Percentiles rank a stretch among this genome's conserved stretches.
Conservation (phyloP, 2,329 filamentous ascomycete genomes). For the Phoma herbarum region DNA sequence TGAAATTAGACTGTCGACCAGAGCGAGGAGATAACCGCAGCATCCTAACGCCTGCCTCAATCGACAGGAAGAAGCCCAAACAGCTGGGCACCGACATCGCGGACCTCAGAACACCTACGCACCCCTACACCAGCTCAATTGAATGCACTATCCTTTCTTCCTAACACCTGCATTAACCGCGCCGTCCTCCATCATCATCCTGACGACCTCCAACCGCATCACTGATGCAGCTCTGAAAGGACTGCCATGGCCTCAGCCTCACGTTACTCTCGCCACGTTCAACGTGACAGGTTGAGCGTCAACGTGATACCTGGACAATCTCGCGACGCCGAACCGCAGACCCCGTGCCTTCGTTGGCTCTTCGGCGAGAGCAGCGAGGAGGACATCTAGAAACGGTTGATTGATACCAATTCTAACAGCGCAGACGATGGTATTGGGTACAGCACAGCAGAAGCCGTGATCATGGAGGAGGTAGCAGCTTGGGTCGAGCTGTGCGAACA, state of each 20-base stretch:
- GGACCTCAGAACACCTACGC: not conserved
- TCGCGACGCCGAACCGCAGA: constrained; percentile 8
- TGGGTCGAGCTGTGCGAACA: constrained; percentile 28
- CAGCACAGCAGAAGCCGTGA: constrained; percentile 19
- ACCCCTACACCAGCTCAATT: not conserved
- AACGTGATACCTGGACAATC: constrained; percentile 20
- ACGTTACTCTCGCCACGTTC: constrained; percentile 1
- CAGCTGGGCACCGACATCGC: not conserved
- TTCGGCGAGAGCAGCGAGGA: constrained; percentile 17
- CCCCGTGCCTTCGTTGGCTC: constrained; percentile 17
- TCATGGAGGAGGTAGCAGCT: constrained; percentile 32
- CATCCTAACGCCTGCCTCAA: not conserved
- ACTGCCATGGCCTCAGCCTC: not conserved
- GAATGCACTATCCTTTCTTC: not conserved
- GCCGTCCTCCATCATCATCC: not conserved
- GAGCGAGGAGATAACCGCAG: too few relatives aligned
- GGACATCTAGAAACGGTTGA: constrained; percentile 1
- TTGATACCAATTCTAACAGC: not conserved
- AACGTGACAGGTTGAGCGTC: constrained; percentile 21
- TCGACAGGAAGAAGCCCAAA: not conserved
- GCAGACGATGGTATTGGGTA: not conserved
- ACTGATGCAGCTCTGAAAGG: not conserved
- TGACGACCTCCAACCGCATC: not conserved
- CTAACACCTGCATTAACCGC: not conserved
- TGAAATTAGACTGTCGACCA: not conserved